These are phyloP conservation scores for Ceratocystis destructans DNA, from an alignment of 2,329 filamentous ascomycete species.

Conservation along the genomic window DNA sequence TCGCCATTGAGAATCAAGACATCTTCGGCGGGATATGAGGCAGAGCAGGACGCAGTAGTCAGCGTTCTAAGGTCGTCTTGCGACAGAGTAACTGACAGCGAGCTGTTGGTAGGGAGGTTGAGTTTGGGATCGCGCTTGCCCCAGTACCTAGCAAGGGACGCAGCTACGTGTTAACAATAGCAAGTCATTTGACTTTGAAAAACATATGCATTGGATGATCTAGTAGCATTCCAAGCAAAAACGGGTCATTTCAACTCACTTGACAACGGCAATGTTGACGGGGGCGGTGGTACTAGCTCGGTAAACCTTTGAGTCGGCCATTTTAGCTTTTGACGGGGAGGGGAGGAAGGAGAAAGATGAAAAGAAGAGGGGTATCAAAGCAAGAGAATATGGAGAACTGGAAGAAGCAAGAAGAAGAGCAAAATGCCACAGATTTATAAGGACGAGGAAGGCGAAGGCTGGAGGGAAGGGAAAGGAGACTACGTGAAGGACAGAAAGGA, in stretches of 20 bases:
- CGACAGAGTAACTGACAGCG: slow-evolving; percentile 88
- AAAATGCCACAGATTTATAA: neutral
- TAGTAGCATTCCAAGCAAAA: neutral
- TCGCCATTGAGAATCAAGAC: slow-evolving; percentile 73
- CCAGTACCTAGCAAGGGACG: slow-evolving; percentile 50
- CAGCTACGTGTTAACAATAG: neutral
- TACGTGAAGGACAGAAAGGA: neutral
- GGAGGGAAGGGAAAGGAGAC: neutral
- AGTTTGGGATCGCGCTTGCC: slow-evolving; percentile 88
- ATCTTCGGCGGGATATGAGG: slow-evolving; percentile 51
- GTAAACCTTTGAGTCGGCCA: slow-evolving; percentile 51
- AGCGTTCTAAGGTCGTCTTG: slow-evolving; percentile 88
- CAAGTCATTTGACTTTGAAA: slow-evolving; percentile 8
- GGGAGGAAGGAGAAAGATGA: neutral
- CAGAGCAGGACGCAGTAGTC: slow-evolving; percentile 85
- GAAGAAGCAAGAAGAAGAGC: neutral
- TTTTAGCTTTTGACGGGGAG: slow-evolving; percentile 21
- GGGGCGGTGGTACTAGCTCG: slow-evolving; percentile 91
- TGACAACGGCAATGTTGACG: slow-evolving; percentile 97
- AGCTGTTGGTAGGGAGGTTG: slow-evolving; percentile 96
- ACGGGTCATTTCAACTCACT: slow-evolving; percentile 37
- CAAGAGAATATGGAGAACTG: neutral
- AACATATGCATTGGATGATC: neutral
- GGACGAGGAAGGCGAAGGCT: neutral
- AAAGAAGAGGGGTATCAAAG: neutral